Evolutionary conservation across 2,329 filamentous ascomycete species (phyloP), one percentile per base, ranked within the genome.

Genomic region (Aspergillus bombycis): DNA sequence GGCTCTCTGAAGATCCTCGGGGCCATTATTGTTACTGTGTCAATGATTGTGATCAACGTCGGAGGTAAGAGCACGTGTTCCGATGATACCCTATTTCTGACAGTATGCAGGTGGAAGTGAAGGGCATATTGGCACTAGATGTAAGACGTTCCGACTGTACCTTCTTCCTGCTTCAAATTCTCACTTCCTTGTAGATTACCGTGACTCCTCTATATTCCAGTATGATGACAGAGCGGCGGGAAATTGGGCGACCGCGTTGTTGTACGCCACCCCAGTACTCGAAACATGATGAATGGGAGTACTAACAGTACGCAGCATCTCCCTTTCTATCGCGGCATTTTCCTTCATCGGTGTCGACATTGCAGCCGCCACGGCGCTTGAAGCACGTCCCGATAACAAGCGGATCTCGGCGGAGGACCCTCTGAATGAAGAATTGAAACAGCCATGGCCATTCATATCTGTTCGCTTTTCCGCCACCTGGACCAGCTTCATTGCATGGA

Each of bases 291-390:
- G 0, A 28, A 14, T 9, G 4, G n/a, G 8, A 34, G 8, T 55
- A 8, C 34, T 46, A 19, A 60, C 32, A 10, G 8, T 23, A 8
- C 12, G 2, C 16, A 73, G 76, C 9, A 70, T 77, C 43, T 68
- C 67, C 5, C 70, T 78, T 9, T 74, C 74, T 1, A 71, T 74
- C 6, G 70, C 71, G 43, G 68, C 70, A 4, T 78, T 74, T 21
- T 70, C 74, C 16, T 78, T 71, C 46, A 66, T 74, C 14, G 76
- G 76, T 0, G 69, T 78, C 11, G 76, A 78, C 50, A 71, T 76
- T 4, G 68, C 75, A 1, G 72, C 76, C 0, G 71, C 75, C 5
- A 76, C 73, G 10, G 76, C 76, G 2, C 66, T 77, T 12, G 76
- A 78, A 65, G 76, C 75, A n/a, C 65, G 66, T 32, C 62, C 68